Conservation (phyloP, 306 rosid species). For the Rosa lucieae region DNA sequence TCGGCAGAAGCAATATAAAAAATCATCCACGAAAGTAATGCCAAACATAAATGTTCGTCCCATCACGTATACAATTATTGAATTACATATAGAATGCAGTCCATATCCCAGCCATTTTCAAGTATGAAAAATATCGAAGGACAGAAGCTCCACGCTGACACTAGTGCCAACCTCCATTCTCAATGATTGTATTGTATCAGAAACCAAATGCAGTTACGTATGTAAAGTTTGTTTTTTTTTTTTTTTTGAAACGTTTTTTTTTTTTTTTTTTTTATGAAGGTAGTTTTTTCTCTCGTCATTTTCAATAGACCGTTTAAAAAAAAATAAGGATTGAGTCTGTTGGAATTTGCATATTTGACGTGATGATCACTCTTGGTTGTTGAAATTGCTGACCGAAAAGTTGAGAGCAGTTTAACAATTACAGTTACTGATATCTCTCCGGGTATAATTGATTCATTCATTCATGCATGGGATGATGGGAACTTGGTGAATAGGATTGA, state of each 20-base stretch:
- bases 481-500: neutral
- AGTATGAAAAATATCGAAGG: neutral
- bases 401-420: neutral
- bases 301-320: neutral
- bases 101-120: neutral
- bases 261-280: neutral
- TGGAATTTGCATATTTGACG: neutral
- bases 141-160: neutral
- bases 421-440: neutral
- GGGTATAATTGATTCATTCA: neutral
- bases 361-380: neutral
- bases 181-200: neutral
- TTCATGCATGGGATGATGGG: neutral
- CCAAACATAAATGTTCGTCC: neutral
- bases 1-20: neutral
- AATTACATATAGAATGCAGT: neutral
- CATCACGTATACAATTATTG: neutral
- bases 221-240: neutral
- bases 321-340: neutral
- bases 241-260: neutral
- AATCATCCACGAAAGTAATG: conserved; percentile 3
- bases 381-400: neutral
- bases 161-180: neutral
- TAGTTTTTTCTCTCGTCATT: neutral
- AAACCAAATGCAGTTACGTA: neutral